Evolutionary conservation across 768 basidiomycete genomes (phyloP).

Genomic region (Lepiota brunneoincarnata): DNA sequence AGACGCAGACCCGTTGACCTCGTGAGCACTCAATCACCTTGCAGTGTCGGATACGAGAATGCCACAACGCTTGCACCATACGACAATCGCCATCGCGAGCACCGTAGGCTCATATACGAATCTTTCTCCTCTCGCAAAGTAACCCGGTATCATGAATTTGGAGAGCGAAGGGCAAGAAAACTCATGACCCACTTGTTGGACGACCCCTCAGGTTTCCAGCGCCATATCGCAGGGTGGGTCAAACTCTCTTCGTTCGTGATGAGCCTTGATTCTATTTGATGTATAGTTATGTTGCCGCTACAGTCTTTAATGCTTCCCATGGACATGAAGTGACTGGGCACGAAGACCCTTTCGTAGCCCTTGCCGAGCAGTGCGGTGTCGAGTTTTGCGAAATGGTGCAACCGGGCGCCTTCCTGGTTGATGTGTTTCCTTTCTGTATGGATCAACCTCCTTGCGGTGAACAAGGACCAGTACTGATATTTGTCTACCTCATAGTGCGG

Average conservation of each 20-base stretch:
- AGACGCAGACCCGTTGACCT: neutral
- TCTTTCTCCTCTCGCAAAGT: slow-evolving; percentile 9
- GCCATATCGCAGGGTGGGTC: slow-evolving; percentile 7
- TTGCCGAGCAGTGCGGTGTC: slow-evolving; percentile 8
- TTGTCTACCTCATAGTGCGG: slow-evolving; percentile 4
- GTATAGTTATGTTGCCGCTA: slow-evolving; percentile 7
- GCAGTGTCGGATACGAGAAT: slow-evolving; percentile 10
- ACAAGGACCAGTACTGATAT: neutral
- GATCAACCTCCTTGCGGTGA: neutral
- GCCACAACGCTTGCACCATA: slow-evolving; percentile 8
- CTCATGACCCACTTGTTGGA: slow-evolving; percentile 1
- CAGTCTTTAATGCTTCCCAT: slow-evolving; percentile 6
- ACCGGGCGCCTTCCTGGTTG: slow-evolving; percentile 16
- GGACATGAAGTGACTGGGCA: slow-evolving; percentile 6
- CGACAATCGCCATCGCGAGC: slow-evolving; percentile 2
- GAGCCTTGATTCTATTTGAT: neutral
- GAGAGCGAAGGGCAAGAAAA: slow-evolving; percentile 3
- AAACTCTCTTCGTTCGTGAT: neutral
- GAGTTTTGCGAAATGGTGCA: slow-evolving; percentile 8
- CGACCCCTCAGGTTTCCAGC: slow-evolving; percentile 4
- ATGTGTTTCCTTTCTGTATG: slow-evolving; percentile 11
- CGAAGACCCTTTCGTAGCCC: slow-evolving; percentile 6
- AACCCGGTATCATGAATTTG: slow-evolving; percentile 7
- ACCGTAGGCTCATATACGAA: slow-evolving; percentile 8
- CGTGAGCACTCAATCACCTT: neutral